Base-by-base conservation (phyloP, 805 yeast genomes). In the Zygoascus biomembranicola region DNA sequence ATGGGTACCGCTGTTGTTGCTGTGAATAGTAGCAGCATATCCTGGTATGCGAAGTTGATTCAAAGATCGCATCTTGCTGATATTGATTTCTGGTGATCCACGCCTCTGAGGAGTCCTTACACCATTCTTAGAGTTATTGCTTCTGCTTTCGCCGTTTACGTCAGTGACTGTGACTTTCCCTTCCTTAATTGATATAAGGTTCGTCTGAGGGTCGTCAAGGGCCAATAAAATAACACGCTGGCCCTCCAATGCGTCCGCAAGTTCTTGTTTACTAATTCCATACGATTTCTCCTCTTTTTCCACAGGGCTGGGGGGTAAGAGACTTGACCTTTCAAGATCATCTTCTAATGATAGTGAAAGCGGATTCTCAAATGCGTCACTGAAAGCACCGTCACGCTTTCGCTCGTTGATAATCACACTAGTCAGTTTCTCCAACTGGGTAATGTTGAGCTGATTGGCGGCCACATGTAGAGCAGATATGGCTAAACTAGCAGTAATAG, bases 51-150 rank as follows among this genome's bases (percentile, higher is more conserved):
- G 52, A 28, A 55, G 55, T 46, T 57, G 61, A 35, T 37, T 45
- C 19, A 59, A 37, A 13, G 62, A 59, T 11, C 58, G 47, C 3
- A 60, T 51, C 39, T 55, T 56, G 26, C 45, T 46, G n/a, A 53
- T 49, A 16, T 51, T 43, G 5, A 55, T 23, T 8, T 54, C 57
- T 13, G 51, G 44, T 13, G 39, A 5, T 8, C 16, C 39, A 3
- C 8, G 39, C 39, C 14, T 35, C 8, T 35, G 39, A 4, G 39
- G 39, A 13, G 39, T 5, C 10, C 10, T 11, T 35, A 5, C 10
- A 8, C 16, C 39, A n/a, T 35, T 35, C 10, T n/a, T 35, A 35
- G 39, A 35, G 5, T 35, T n/a, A 8, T n/a, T n/a, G 28, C 28
- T 23, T 23, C 28, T 23, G 28, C 28, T 23, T 6, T 23, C 28